These are phyloP conservation scores for Gymnopilus dilepis DNA, from an alignment of 768 basidiomycete genomes.

Conservation along the genomic window DNA sequence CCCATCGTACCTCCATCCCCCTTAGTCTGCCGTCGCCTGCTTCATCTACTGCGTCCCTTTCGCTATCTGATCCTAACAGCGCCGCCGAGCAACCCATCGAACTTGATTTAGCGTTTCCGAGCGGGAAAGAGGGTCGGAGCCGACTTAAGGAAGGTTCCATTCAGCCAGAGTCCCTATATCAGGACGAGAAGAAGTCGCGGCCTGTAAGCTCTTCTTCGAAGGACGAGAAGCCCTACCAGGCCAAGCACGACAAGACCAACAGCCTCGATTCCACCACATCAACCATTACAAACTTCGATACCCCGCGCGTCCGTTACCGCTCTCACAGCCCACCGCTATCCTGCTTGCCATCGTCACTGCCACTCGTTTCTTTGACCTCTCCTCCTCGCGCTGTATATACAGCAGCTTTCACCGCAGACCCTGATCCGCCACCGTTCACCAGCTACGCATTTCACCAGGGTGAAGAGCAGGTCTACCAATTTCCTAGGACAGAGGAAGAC, in stretches of 20 bases:
- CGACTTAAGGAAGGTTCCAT: slow-evolving; percentile 12
- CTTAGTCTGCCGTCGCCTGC: slow-evolving; percentile 21
- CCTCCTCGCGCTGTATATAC: slow-evolving; percentile 15
- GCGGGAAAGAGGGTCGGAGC: slow-evolving; percentile 20
- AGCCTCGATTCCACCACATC: slow-evolving; percentile 21
- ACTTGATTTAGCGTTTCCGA: slow-evolving; percentile 17
- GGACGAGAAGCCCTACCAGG: neutral
- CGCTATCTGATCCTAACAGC: slow-evolving; percentile 1
- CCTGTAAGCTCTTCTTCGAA: slow-evolving; percentile 4
- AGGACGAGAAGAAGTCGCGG: slow-evolving; percentile 15
- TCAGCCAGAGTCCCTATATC: slow-evolving; percentile 4
- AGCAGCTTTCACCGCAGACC: slow-evolving; percentile 3
- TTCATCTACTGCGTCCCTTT: slow-evolving; percentile 18
- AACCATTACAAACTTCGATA: slow-evolving; percentile 16
- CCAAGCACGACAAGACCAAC: slow-evolving; percentile 17
- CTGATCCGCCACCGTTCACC: slow-evolving; percentile 10
- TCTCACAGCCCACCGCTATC: slow-evolving; percentile 10
- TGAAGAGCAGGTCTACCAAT: slow-evolving; percentile 12
- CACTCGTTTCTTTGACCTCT: slow-evolving; percentile 4
- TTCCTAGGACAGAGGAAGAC: neutral
- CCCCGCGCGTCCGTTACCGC: slow-evolving; percentile 2
- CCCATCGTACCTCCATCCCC: slow-evolving; percentile 26
- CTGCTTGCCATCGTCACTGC: slow-evolving; percentile 1
- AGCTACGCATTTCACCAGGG: neutral
- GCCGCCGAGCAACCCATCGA: slow-evolving; percentile 10